These are phyloP conservation scores for Globisporangium abappressorium DNA, from an alignment of 352 stramenopile genomes.

Conservation along the genomic window DNA sequence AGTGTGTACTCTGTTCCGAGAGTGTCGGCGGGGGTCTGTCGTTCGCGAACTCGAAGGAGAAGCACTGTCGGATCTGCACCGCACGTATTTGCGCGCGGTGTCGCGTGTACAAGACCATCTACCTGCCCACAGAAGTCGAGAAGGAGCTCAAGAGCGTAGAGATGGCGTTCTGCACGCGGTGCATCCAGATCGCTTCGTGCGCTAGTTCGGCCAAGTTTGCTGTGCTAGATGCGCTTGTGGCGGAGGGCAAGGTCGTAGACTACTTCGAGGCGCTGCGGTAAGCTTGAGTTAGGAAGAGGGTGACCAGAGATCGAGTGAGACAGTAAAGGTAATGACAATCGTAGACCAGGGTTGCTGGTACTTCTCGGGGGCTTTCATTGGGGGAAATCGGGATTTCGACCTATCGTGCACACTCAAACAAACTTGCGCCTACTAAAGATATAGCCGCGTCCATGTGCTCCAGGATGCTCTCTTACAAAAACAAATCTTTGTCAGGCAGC, in stretches of 20 bases:
- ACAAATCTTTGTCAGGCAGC: too few relatives aligned
- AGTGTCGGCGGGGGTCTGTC: background rate
- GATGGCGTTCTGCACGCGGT: conserved; percentile 30
- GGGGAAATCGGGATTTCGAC: too few relatives aligned
- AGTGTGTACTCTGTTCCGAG: background rate
- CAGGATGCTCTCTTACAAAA: too few relatives aligned
- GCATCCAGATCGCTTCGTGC: conserved; percentile 16
- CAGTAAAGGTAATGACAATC: too few relatives aligned
- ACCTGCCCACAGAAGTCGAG: conserved; percentile 20
- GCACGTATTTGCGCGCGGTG: conserved; percentile 22
- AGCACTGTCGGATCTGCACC: conserved; percentile 4
- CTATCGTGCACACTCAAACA: too few relatives aligned
- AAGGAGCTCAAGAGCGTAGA: conserved; percentile 22
- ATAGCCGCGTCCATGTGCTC: too few relatives aligned
- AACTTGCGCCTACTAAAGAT: too few relatives aligned
- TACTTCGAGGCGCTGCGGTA: background rate
- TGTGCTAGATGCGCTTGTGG: background rate
- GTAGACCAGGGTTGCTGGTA: too few relatives aligned
- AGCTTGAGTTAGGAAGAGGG: too few relatives aligned
- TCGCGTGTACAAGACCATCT: conserved; percentile 19
- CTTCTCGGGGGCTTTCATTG: too few relatives aligned
- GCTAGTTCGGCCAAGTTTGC: conserved; percentile 14
- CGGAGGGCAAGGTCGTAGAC: background rate
- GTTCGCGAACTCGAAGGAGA: background rate
- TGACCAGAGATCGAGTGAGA: too few relatives aligned